Conservation (phyloP, 2,329 filamentous ascomycete species). For the Paecilomyces dactylethromorphus region DNA sequence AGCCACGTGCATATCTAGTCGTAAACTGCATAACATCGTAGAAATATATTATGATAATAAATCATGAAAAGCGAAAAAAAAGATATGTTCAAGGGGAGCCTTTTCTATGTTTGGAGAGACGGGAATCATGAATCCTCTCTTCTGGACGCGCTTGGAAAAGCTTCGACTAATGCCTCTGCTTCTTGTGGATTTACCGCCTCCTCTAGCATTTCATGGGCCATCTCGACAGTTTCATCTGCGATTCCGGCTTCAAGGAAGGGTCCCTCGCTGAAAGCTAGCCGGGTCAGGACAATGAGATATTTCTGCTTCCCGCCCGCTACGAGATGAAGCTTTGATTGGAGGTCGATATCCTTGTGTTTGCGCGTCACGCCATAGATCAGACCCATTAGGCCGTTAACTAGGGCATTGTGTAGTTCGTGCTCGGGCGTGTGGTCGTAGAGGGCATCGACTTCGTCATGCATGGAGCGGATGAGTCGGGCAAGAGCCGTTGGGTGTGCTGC, state of each 20-base stretch:
- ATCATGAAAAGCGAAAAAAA: not conserved
- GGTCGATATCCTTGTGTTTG: conserved; percentile 58
- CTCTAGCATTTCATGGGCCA: conserved; percentile 76
- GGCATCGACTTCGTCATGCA: conserved; percentile 64
- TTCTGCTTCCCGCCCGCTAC: conserved; percentile 71
- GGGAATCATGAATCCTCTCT: conserved; percentile 14
- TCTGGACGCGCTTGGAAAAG: conserved; percentile 33
- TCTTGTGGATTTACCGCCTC: conserved; percentile 74
- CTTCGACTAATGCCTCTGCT: conserved; percentile 53
- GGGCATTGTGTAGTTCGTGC: conserved; percentile 39
- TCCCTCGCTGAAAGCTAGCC: conserved; percentile 80
- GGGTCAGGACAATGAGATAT: conserved; percentile 71
- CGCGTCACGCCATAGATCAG: conserved; percentile 55
- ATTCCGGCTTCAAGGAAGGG: conserved; percentile 70
- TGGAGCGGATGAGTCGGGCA: conserved; percentile 66
- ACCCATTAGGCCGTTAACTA: conserved; percentile 56
- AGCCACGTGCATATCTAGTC: not conserved
- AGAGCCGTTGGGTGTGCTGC: conserved; percentile 63
- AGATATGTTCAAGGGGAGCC: not conserved
- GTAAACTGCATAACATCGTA: not conserved
- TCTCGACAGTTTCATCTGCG: conserved; percentile 69
- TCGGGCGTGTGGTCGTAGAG: conserved; percentile 50
- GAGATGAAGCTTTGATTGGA: conserved; percentile 63
- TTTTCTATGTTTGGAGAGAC: not conserved
- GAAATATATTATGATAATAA: not conserved